Conservation (phyloP, 2,329 filamentous ascomycete species). For the Paecilomyces fulvus region DNA sequence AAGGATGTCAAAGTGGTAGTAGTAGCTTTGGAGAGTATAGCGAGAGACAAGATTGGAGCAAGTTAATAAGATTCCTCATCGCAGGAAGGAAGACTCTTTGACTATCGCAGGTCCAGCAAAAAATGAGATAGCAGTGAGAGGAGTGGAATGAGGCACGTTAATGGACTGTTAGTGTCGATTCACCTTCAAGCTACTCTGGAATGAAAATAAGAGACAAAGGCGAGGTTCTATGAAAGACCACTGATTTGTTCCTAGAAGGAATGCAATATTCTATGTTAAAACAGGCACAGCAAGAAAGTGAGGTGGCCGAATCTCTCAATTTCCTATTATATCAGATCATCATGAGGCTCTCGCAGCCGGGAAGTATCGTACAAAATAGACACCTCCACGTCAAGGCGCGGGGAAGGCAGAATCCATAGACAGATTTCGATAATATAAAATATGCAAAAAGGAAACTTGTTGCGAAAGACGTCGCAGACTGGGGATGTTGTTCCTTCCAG, state of each 20-base stretch:
- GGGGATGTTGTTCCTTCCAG: constrained; percentile 6
- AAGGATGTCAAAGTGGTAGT: too few relatives aligned
- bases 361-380: constrained; percentile 10
- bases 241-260: not conserved
- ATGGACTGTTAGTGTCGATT: too few relatives aligned
- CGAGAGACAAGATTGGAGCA: too few relatives aligned
- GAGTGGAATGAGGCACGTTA: too few relatives aligned
- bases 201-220: not conserved
- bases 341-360: constrained; percentile 14
- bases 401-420: constrained; percentile 5
- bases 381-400: constrained; percentile 8
- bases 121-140: too few relatives aligned
- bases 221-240: not conserved
- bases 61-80: too few relatives aligned
- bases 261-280: not conserved
- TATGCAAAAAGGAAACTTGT: constrained; percentile 17
- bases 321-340: constrained; percentile 27
- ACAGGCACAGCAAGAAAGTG: constrained; percentile 10
- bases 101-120: too few relatives aligned
- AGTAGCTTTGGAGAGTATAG: too few relatives aligned
- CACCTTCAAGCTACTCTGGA: not conserved
- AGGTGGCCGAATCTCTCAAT: constrained; percentile 40
- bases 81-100: too few relatives aligned
- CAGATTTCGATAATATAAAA: constrained; percentile 9
- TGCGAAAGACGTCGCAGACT: constrained; percentile 24